Conservation (phyloP, 2,329 filamentous ascomycete genomes). For the Fusarium phyllophilum region DNA sequence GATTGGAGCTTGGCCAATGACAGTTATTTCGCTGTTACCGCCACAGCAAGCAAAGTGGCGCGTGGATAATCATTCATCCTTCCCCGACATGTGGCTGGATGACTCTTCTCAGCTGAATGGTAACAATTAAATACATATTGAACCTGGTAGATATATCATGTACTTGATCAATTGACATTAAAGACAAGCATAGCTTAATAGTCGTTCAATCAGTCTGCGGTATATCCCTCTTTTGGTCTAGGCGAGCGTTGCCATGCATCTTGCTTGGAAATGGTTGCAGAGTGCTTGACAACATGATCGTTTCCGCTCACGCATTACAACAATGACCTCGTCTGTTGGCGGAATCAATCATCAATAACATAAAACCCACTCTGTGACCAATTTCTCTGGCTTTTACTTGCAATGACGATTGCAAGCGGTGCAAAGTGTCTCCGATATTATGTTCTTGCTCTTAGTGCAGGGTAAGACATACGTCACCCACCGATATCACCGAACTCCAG, state of each 20-base stretch:
- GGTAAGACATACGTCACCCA: background rate
- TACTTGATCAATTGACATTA: too few relatives aligned
- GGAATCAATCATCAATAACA: background rate
- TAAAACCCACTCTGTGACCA: background rate
- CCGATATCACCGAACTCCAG: background rate
- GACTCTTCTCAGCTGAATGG: background rate
- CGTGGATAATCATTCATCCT: background rate
- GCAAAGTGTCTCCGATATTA: background rate
- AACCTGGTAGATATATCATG: background rate
- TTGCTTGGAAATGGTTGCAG: too few relatives aligned
- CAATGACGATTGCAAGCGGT: background rate
- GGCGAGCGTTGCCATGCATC: fast-evolving
- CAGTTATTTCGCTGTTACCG: fast-evolving
- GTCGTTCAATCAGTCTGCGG: fast-evolving
- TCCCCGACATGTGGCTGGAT: background rate
- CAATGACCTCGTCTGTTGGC: background rate
- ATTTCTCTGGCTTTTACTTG: background rate
- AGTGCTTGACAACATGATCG: too few relatives aligned
- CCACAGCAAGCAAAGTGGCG: background rate
- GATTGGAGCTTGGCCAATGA: background rate
- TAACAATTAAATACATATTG: background rate
- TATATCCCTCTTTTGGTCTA: too few relatives aligned
- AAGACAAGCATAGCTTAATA: fast-evolving
- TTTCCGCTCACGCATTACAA: background rate
- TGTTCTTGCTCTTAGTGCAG: background rate